phyloP scores from a whole-genome alignment of 768 basidiomycete genomes.

The Suillus tomentosus region DNA sequence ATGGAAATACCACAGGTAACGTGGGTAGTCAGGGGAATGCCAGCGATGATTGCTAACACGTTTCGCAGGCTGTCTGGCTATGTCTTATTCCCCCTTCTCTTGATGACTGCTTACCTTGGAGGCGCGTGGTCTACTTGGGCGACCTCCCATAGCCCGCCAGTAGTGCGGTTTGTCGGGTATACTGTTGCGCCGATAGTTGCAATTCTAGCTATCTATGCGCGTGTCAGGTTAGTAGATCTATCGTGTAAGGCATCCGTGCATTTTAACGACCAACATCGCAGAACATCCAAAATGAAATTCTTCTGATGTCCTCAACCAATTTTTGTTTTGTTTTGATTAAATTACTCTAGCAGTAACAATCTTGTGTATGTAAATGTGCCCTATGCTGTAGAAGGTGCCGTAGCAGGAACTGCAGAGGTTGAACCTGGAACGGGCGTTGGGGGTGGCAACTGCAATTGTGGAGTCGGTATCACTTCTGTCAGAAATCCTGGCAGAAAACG shows the following conservation, averaged over 20 bases:
- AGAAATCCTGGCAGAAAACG: slow-evolving; percentile 92
- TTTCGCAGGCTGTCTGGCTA: slow-evolving; percentile 69
- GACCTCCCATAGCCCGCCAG: slow-evolving; percentile 34
- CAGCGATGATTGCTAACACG: background rate
- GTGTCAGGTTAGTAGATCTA: slow-evolving; percentile 49
- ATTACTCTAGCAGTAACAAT: slow-evolving; percentile 11
- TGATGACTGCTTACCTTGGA: slow-evolving; percentile 68
- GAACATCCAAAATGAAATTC: slow-evolving; percentile 68
- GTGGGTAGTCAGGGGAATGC: background rate
- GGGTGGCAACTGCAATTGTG: slow-evolving; percentile 20
- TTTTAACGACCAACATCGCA: slow-evolving; percentile 26
- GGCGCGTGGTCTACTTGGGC: slow-evolving; percentile 73
- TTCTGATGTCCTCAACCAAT: slow-evolving; percentile 28
- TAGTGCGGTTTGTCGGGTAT: slow-evolving; percentile 52
- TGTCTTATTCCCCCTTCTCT: slow-evolving; percentile 56
- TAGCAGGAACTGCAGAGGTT: slow-evolving; percentile 10
- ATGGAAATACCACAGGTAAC: slow-evolving; percentile 84
- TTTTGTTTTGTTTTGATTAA: slow-evolving; percentile 3
- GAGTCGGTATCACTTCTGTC: slow-evolving; percentile 59
- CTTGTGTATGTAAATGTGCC: slow-evolving; percentile 10
- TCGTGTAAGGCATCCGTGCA: background rate
- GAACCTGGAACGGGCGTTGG: slow-evolving; percentile 5
- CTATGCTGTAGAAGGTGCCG: slow-evolving; percentile 16
- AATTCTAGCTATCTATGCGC: slow-evolving; percentile 43
- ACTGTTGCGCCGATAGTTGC: slow-evolving; percentile 54